Evolutionary conservation across 352 stramenopile species (phyloP), one percentile per base, ranked within the genome.

Genomic region (Phytophthora syringae): DNA sequence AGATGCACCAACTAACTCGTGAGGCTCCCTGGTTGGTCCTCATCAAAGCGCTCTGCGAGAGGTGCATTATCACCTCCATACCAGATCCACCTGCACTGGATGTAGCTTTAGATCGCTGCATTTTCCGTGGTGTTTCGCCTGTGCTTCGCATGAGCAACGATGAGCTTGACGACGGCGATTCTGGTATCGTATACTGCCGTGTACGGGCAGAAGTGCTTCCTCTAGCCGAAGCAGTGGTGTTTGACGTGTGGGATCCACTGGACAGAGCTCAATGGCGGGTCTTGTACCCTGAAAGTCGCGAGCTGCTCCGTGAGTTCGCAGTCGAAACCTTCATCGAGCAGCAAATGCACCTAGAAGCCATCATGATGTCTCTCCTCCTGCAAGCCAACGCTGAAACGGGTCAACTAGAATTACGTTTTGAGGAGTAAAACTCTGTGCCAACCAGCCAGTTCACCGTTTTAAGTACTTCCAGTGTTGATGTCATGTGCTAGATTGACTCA

Each of bases 261-360:
- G 57, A 65, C 0, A 30, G 57, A 9, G 36, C 54, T 0, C 34
- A 55, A 2, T 89, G 76, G 70, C 28, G 24, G 5, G n/a, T 91
- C 16, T 28, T 47, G 47, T 88, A 89, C 43, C 64, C 79, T 1
- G 82, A 91, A 25, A 88, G 76, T 40, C 51, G 34, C 6, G 78
- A 89, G 52, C 49, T 90, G 18, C 64, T 80, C 6, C 80, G 76
- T 15, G 82, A 89, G 37, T 86, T 88, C 45, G 76, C 67, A 5
- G 53, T 81, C n/a, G 79, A 89, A 45, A 84, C 54, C 7, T 76
- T 75, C 15, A 36, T 81, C 7, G 80, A 91, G 63, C 76, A 86
- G 68, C 78, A 86, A 27, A 74, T 91, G 56, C 76, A 91, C 32
- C 52, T 91, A 16, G 80, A 91, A 32, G 76, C 74, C 7, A 81